Conservation (phyloP, 2,329 filamentous ascomycete genomes). For the Paracoccidioides brasiliensis region DNA sequence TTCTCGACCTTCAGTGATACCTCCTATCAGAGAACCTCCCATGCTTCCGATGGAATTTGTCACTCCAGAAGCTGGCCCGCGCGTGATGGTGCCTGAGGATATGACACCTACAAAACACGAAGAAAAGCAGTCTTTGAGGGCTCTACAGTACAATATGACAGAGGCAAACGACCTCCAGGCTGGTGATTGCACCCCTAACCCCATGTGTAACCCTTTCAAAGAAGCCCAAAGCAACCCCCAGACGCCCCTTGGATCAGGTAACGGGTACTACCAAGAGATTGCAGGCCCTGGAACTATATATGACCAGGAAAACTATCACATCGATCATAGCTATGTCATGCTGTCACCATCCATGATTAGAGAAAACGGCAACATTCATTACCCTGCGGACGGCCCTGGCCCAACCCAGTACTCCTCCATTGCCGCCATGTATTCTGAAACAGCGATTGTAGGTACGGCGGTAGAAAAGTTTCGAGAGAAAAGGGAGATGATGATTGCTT, state of each 20-base stretch:
- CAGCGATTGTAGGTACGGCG: not conserved
- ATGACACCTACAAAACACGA: conserved; percentile 12
- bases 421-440: not conserved
- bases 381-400: not conserved
- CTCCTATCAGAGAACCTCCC: not conserved
- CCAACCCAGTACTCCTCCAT: not conserved
- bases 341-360: not conserved
- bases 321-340: not conserved
- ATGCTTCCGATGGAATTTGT: not conserved
- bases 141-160: not conserved
- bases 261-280: not conserved
- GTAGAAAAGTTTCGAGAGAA: not conserved
- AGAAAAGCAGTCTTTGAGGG: conserved; percentile 6
- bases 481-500: not conserved
- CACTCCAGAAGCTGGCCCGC: conserved; percentile 4
- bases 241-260: not conserved
- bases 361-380: not conserved
- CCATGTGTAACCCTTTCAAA: not conserved
- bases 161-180: not conserved
- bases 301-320: not conserved
- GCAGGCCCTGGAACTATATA: not conserved
- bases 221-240: not conserved
- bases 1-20: not conserved
- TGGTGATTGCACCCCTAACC: not conserved
- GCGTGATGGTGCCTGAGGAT: conserved; percentile 9